Evolutionary conservation across 2,329 filamentous ascomycete genomes (phyloP), one percentile per base, ranked within the genome.

Genomic region (Sarocladium kiliense): DNA sequence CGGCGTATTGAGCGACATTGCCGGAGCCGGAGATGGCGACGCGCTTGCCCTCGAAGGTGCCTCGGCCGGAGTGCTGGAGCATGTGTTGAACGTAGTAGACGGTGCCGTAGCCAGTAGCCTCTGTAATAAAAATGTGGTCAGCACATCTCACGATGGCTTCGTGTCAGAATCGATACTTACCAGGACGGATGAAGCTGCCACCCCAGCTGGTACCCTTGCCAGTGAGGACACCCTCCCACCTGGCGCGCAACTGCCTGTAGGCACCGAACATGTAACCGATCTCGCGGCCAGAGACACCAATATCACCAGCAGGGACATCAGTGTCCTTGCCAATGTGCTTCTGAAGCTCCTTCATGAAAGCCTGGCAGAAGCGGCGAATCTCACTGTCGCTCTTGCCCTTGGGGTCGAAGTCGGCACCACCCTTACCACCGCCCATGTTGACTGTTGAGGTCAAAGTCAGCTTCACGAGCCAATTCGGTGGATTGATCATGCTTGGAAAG

Each of bases 341-440:
- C 79, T 82, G 88, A 60, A 99, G 85, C 80, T 97, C 90, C 65
- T 86, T 86, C 94, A 97, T 97, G 81, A 97, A 99, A 58, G 91
- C 77, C 62, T 88, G 85, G 79, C 93, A 97, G 84, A 99, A 97
- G 71, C 90, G 89, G 69, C 94, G 89, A 77, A 97, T 97, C 83
- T 97, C 94, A 72, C 85, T 89, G 77, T 99, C 92, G 55, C 87
- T 89, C 84, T 97, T 97, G 79, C 91, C 92, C 85, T 97, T 99
- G 74, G 94, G 94, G 77, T 97, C 91, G 73, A 99, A 97, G 80
- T 97, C 94, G 72, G 93, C 87, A 68, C 94, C 94, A 77, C 94
- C 94, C 81, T 97, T 97, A 69, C 89, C 94, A 77, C 94, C 94
- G 62, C 94, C 94, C 86, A 99, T 97, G 66, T 67, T 73, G 78